phyloP scores from a whole-genome alignment of 768 basidiomycete species.

The Mycena metata region DNA sequence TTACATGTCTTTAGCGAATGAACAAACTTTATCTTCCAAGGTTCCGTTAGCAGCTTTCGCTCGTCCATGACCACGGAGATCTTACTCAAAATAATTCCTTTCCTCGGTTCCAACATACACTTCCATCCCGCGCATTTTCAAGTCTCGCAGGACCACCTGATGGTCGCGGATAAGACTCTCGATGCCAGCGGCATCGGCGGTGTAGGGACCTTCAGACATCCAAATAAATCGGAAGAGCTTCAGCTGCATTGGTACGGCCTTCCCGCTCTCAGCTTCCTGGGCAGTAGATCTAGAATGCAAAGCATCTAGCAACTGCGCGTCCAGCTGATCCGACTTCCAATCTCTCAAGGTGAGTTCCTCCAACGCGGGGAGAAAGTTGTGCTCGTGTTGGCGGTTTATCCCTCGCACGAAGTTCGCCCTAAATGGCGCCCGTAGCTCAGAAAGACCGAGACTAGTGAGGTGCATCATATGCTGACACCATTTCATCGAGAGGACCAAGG shows the following conservation, averaged over 20 bases:
- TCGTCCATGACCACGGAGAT: too few relatives aligned
- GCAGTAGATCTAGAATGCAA: background rate
- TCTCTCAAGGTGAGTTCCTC: conserved; percentile 1
- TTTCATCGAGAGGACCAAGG: background rate
- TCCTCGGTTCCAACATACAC: background rate
- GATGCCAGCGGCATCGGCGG: background rate
- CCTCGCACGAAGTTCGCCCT: background rate
- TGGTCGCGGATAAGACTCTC: background rate
- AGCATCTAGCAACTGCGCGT: conserved; percentile 1
- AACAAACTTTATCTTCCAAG: too few relatives aligned
- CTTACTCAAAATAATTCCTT: background rate
- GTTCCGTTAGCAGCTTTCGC: too few relatives aligned
- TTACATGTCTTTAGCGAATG: too few relatives aligned
- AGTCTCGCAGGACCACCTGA: background rate
- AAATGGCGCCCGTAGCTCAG: background rate
- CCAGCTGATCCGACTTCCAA: conserved; percentile 1
- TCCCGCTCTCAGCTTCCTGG: background rate
- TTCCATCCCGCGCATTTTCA: background rate
- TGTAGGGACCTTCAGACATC: background rate
- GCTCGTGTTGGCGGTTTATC: conserved; percentile 6
- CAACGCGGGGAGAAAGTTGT: conserved; percentile 2
- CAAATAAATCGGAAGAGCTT: background rate
- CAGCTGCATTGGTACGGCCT: background rate
- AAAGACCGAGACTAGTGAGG: background rate
- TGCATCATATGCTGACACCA: conserved; percentile 9